These are phyloP conservation scores for Ensete ventricosum DNA, from an alignment of 176 grass and related monocot genomes.

Conservation along the genomic window DNA sequence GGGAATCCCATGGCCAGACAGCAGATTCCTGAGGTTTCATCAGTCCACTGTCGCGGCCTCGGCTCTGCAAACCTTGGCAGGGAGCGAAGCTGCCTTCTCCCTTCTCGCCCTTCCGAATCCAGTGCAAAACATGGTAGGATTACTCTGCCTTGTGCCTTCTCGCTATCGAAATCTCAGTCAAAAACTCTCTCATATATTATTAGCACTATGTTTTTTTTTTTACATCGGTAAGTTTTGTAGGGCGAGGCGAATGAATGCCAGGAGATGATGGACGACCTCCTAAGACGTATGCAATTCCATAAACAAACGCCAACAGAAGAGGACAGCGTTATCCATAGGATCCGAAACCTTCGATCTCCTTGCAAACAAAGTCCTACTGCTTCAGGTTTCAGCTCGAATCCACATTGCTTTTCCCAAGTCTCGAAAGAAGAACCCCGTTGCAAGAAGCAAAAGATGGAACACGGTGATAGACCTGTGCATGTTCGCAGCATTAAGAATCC, in stretches of 20 bases:
- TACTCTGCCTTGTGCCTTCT: not conserved
- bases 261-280: constrained; percentile 9
- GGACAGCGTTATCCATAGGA: not conserved
- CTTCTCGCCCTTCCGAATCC: constrained; percentile 9
- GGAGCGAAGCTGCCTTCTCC: not conserved
- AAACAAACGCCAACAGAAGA: too few relatives aligned
- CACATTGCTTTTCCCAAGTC: not conserved
- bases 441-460: not conserved
- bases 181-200: not conserved
- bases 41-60: constrained; percentile 33
- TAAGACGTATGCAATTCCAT: not conserved
- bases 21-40: constrained; percentile 13
- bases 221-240: not conserved
- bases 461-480: not conserved
- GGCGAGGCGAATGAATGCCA: constrained; percentile 15
- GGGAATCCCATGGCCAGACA: not conserved
- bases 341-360: not conserved
- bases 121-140: constrained; percentile 22
- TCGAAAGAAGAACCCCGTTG: not conserved
- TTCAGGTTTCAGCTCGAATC: not conserved
- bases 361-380: not conserved
- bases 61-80: constrained; percentile 28
- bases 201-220: not conserved
- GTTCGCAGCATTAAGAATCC: not conserved
- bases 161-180: not conserved